Evolutionary conservation across 495 filamentous ascomycete genomes (phyloP), one percentile per base, ranked within the genome.

Genomic region (Corynascus novoguineensis): DNA sequence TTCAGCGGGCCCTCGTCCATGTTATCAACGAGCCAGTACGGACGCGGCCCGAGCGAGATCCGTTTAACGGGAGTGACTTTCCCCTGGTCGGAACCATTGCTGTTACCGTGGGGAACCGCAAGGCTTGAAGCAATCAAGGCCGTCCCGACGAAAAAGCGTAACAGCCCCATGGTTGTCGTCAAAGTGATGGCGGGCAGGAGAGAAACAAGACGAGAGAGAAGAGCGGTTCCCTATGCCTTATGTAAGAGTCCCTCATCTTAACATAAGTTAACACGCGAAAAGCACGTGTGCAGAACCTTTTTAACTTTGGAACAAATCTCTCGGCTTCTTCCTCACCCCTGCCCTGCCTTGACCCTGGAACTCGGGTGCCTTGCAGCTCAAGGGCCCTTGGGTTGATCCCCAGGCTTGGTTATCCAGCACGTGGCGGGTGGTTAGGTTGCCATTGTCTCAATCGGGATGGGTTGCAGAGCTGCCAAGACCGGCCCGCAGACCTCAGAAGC

Each of bases 1-100:
- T 85, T 86, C 59, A 86, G 68, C 37, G 75, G 73, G 0, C 78
- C 73, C 7, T 78, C 73, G 37, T 78, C 77, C 81, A 86, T 83
- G 55, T 84, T 69, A 59, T 81, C 69, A 55, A 86, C 70, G 8
- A 86, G 71, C 64, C 74, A 86, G 64, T 78, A 80, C 0, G 82
- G 83, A 6, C 83, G 75, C 0, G 78, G 78, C 7, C 80, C 82
- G 17, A 85, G 74, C 50, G 80, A 71, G 55, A 81, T 68, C 35
- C 55, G 60, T 24, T 56, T 66, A 60, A 73, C 65, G 53, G 53
- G 59, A 29, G 66, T 65, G 50, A 57, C 34, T 29, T 27, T 52
- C 31, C 32, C 51, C 35, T 57, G 21, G 56, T 52, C 49, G 14
- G 31, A 45, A 31, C 37, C 50, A 50, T 58, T 21, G 53, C 56